Evolutionary conservation across 768 basidiomycete species (phyloP).

Genomic region (Lactarius hengduanensis): DNA sequence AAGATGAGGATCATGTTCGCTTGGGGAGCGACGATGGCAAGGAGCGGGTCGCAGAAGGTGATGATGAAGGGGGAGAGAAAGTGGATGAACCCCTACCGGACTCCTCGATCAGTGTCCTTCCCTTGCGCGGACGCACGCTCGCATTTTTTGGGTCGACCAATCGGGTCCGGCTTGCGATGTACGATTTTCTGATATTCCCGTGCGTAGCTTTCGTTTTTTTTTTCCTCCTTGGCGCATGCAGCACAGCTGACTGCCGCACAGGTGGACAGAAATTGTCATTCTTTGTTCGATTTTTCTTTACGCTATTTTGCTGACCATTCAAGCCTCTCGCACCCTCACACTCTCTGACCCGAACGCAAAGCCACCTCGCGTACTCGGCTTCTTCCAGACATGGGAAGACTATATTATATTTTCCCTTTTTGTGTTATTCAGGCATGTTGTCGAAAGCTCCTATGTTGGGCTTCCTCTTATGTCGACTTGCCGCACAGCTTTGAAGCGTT

Average conservation of each 20-base stretch:
- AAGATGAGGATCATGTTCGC: slow-evolving; percentile 59
- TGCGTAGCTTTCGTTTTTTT: slow-evolving; percentile 42
- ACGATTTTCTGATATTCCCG: slow-evolving; percentile 67
- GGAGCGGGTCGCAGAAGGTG: slow-evolving; percentile 30
- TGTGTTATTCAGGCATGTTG: slow-evolving; percentile 76
- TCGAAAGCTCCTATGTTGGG: background rate
- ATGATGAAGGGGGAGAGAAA: slow-evolving; percentile 38
- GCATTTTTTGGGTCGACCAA: slow-evolving; percentile 73
- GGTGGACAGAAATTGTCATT: slow-evolving; percentile 85
- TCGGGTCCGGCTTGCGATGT: slow-evolving; percentile 59
- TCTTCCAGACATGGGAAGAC: slow-evolving; percentile 90
- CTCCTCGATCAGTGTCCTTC: slow-evolving; percentile 43
- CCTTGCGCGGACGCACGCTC: slow-evolving; percentile 76
- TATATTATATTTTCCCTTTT: slow-evolving; percentile 82
- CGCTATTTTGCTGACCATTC: slow-evolving; percentile 77
- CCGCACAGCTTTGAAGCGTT: slow-evolving; percentile 71
- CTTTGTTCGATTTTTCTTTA: slow-evolving; percentile 82
- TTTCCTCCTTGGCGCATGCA: background rate
- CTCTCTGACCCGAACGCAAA: slow-evolving; percentile 40
- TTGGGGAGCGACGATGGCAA: slow-evolving; percentile 42
- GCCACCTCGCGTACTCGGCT: slow-evolving; percentile 56
- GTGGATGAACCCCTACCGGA: slow-evolving; percentile 38
- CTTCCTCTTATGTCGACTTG: slow-evolving; percentile 20
- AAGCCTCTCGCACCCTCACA: slow-evolving; percentile 61
- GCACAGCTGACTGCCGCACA: slow-evolving; percentile 33